Base-by-base conservation (phyloP, 306 rosid species). In the Prunus armeniaca region DNA sequence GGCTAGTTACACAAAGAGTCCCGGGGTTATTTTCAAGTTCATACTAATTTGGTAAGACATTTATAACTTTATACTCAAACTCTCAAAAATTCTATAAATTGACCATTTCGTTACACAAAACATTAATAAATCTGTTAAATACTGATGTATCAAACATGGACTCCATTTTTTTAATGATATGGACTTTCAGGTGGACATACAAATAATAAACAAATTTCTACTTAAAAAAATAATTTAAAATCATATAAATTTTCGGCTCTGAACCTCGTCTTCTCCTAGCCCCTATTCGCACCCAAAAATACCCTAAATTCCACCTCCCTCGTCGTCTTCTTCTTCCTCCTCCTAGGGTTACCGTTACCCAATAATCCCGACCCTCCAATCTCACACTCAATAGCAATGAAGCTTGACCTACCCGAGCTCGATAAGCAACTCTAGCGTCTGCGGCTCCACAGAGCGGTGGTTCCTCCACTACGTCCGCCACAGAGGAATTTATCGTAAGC, bases 381-480 rank as follows among this genome's bases (percentile, higher is more conserved):
- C 54, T 46, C n/a, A 22, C 2, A 27, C 46, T 45, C 10, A 50
- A 61, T 73, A 45, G 57, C 77, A 14, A 60, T 60, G 77, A 73
- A 46, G 69, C 57, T 69, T 60, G 58, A 60, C 58, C 17, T 4
- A 19, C 45, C 58, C 28, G 28, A 45, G 25, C 20, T 52, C 2
- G 46, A 73, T 2, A 60, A 47, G 15, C 69, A 68, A 28, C 68
- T 71, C 60, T 91, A 72, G 69, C 38, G 76, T 62, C 15, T 91
- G 97, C 82, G 87, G 82, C 73, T 63, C 79, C 22, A 72, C 74
- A 20, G 32, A 74, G 20, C 74, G 78, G 5, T 67, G 83, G 62
- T 49, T 81, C 69, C 88, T 92, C 77, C 89, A 82, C 84, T 79
- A 79, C 49, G 64, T 87, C 22, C 82, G 88, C 13, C 77, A 66